These are phyloP conservation scores for Sphagnum magellanicum DNA, from an alignment of 228 moss, liverwort and hornwort species.

Conservation along the genomic window DNA sequence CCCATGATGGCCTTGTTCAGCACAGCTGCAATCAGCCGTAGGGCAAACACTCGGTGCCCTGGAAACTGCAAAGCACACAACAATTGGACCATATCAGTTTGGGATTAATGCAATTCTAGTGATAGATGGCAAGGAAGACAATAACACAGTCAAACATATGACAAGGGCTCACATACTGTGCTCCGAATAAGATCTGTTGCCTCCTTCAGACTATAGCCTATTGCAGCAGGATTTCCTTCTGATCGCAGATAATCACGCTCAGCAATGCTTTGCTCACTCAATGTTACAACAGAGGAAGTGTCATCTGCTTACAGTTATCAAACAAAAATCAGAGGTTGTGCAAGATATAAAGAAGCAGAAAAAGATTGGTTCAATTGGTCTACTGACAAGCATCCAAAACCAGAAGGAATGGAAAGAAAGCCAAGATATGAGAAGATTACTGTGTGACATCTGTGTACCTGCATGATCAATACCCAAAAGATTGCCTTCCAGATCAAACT, in stretches of 20 bases:
- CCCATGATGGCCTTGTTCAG: conserved; percentile 66
- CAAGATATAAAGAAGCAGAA: too few relatives aligned
- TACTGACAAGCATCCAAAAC: not conserved
- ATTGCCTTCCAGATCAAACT: conserved; percentile 72
- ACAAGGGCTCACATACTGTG: conserved; percentile 53
- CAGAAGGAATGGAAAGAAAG: not conserved
- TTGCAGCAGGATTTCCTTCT: conserved; percentile 84
- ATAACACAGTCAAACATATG: not conserved
- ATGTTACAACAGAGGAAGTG: conserved; percentile 14
- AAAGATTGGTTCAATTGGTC: too few relatives aligned
- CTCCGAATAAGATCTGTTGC: conserved; percentile 78
- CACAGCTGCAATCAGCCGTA: conserved; percentile 75
- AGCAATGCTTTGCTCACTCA: conserved; percentile 36
- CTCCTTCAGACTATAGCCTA: conserved; percentile 83
- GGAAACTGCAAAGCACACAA: conserved; percentile 48
- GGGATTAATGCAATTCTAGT: not conserved
- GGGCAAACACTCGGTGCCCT: conserved; percentile 76
- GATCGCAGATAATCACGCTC: conserved; percentile 88
- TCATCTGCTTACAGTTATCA: conserved; percentile 13
- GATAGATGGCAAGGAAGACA: not conserved
- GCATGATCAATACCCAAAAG: conserved; percentile 37
- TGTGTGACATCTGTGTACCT: not conserved
- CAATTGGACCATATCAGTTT: not conserved
- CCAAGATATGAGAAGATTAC: not conserved
- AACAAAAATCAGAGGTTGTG: too few relatives aligned